A percentile compares a stretch with the other conserved stretches of the same genome.
phyloP scores from a whole-genome alignment of 2,329 filamentous ascomycete species.

The Apiospora rasikravindrae region DNA sequence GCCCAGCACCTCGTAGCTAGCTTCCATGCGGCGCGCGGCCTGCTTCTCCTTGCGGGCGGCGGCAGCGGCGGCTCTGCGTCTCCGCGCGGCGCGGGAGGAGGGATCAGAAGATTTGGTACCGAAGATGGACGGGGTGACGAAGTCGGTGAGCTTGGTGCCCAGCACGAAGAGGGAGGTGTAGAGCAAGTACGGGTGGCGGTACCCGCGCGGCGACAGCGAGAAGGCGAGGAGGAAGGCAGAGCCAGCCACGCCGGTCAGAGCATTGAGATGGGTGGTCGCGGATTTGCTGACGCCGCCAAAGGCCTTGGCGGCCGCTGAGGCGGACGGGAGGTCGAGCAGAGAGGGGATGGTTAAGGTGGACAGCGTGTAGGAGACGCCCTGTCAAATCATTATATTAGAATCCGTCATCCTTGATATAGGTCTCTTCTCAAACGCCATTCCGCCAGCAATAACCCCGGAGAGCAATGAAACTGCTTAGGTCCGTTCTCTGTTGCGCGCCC shows the following conservation, averaged over 20 bases:
- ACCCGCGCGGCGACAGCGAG: constrained; percentile 72
- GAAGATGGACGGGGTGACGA: constrained; percentile 52
- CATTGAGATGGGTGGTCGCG: constrained; percentile 68
- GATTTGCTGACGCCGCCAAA: constrained; percentile 70
- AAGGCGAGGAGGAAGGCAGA: constrained; percentile 79
- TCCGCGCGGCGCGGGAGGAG: constrained; percentile 28
- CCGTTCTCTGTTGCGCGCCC: not conserved
- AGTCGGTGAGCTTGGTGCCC: constrained; percentile 62
- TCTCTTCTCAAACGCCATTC: not conserved
- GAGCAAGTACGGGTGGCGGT: constrained; percentile 86
- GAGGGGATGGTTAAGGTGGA: constrained; percentile 79
- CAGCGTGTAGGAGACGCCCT: constrained; percentile 91
- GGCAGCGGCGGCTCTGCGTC: constrained; percentile 37
- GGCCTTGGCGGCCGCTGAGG: constrained; percentile 71
- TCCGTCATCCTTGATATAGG: not conserved
- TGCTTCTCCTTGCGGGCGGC: constrained; percentile 35
- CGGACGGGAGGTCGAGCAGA: constrained; percentile 80
- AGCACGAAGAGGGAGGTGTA: constrained; percentile 78
- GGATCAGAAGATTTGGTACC: constrained; percentile 35
- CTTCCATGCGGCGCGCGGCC: constrained; percentile 61
- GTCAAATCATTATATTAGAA: constrained; percentile 26
- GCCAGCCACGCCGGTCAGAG: constrained; percentile 71
- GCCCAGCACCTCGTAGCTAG: constrained; percentile 72
- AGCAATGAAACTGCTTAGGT: not conserved
- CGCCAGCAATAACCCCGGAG: not conserved